Conservation (phyloP, 441 rosid species). For the Biscutella auriculata region DNA sequence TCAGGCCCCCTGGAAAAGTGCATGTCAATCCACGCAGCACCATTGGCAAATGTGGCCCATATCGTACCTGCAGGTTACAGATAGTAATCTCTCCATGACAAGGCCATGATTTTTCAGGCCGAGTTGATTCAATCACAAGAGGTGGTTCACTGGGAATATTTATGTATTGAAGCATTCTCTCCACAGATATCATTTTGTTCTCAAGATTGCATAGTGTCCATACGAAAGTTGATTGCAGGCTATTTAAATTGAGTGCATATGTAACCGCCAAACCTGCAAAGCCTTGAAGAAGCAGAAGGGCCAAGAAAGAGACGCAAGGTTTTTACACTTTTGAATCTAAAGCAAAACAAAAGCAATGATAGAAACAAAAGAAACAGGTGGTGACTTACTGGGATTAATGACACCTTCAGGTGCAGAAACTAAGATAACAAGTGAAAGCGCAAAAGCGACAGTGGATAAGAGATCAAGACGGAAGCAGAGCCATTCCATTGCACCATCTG, state of each 20-base stretch:
- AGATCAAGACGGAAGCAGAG: slow-evolving; percentile 66
- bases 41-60: slow-evolving; percentile 74
- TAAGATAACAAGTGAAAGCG: slow-evolving; percentile 46
- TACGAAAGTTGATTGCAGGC: slow-evolving; percentile 44
- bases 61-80: slow-evolving; percentile 56
- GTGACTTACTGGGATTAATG: slow-evolving; percentile 58
- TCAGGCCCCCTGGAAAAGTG: slow-evolving; percentile 67
- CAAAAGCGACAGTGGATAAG: slow-evolving; percentile 53
- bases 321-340: neutral
- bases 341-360: neutral
- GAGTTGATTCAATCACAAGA: slow-evolving; percentile 45
- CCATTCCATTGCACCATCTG: slow-evolving; percentile 65
- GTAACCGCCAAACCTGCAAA: slow-evolving; percentile 81
- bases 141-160: slow-evolving; percentile 68
- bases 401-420: slow-evolving; percentile 46
- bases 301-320: neutral
- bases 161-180: slow-evolving; percentile 76
- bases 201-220: slow-evolving; percentile 59
- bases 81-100: slow-evolving; percentile 48
- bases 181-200: slow-evolving; percentile 78
- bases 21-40: slow-evolving; percentile 72
- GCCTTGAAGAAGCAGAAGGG: slow-evolving; percentile 22
- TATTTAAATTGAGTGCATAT: slow-evolving; percentile 68
- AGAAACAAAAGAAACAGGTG: no score
- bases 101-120: slow-evolving; percentile 56